Conservation (phyloP, 148 eudicot species). For the Silene uniflora region DNA sequence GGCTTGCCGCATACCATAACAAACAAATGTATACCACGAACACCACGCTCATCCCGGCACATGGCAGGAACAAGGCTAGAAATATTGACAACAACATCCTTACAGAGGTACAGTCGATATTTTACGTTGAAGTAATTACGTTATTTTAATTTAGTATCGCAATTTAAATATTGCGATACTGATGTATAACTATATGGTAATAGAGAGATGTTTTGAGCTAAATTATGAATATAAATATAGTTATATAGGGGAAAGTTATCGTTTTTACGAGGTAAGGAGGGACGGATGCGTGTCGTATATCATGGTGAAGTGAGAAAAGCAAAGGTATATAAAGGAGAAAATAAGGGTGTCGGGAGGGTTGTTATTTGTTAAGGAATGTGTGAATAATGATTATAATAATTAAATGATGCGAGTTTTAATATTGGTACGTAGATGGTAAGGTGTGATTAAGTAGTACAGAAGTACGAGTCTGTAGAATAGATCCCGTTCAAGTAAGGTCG, state of each 20-base stretch:
- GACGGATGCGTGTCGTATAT: background rate
- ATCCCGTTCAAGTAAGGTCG: too few species aligned
- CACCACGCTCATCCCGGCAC: slow-evolving; percentile 69
- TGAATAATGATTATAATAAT: too few species aligned
- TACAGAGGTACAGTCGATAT: background rate
- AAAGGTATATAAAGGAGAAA: too few species aligned
- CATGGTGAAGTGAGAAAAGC: background rate
- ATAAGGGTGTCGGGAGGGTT: background rate
- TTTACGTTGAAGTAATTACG: background rate
- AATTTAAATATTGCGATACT: background rate
- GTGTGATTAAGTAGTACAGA: too few species aligned
- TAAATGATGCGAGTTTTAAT: too few species aligned
- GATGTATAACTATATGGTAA: background rate
- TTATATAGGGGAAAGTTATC: too few species aligned
- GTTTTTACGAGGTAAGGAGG: background rate
- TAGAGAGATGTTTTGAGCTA: background rate
- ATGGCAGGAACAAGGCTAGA: slow-evolving; percentile 73
- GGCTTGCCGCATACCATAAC: slow-evolving; percentile 47
- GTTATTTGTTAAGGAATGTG: background rate
- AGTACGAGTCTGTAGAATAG: too few species aligned
- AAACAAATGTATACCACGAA: slow-evolving; percentile 68
- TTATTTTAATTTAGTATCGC: background rate
- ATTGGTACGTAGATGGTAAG: background rate
- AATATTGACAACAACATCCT: slow-evolving; percentile 58
- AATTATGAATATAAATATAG: background rate